These are phyloP conservation scores for Friedmanniomyces simplex DNA, from an alignment of 495 filamentous ascomycete species.

Conservation along the genomic window DNA sequence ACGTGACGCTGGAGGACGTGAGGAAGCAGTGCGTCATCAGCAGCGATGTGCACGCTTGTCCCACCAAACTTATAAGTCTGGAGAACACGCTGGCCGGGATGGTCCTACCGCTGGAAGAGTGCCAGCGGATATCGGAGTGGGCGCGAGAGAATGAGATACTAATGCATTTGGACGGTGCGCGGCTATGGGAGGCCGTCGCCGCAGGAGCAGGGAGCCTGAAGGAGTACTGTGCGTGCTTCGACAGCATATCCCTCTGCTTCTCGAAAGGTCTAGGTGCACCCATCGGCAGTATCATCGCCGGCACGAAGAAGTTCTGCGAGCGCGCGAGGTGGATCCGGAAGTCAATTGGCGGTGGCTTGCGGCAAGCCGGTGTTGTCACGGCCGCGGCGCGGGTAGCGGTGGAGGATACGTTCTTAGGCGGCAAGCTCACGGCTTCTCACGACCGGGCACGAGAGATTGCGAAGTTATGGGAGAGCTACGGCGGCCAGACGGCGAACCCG, in stretches of 20 bases:
- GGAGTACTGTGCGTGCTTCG: constrained; percentile 63
- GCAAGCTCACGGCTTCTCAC: constrained; percentile 53
- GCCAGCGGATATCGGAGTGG: constrained; percentile 55
- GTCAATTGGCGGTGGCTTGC: constrained; percentile 68
- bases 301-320: constrained; percentile 53
- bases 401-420: constrained; percentile 63
- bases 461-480: constrained; percentile 38
- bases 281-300: constrained; percentile 70
- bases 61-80: constrained; percentile 68
- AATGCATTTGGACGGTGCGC: constrained; percentile 75
- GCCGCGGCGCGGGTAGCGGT: constrained; percentile 49
- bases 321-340: constrained; percentile 74
- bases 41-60: constrained; percentile 51
- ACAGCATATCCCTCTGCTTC: constrained; percentile 76
- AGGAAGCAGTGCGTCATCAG: constrained; percentile 42
- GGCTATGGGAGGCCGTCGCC: constrained; percentile 49
- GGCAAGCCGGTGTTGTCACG: constrained; percentile 57
- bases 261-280: constrained; percentile 85
- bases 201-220: constrained; percentile 38
- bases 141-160: constrained; percentile 55
- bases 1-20: constrained; percentile 71
- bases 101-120: constrained; percentile 64
- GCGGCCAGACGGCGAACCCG: constrained; percentile 48
- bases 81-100: constrained; percentile 79
- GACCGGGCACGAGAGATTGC: constrained; percentile 53